Evolutionary conservation across 2,329 filamentous ascomycete genomes (phyloP).

Genomic region (Penicillium sp.): DNA sequence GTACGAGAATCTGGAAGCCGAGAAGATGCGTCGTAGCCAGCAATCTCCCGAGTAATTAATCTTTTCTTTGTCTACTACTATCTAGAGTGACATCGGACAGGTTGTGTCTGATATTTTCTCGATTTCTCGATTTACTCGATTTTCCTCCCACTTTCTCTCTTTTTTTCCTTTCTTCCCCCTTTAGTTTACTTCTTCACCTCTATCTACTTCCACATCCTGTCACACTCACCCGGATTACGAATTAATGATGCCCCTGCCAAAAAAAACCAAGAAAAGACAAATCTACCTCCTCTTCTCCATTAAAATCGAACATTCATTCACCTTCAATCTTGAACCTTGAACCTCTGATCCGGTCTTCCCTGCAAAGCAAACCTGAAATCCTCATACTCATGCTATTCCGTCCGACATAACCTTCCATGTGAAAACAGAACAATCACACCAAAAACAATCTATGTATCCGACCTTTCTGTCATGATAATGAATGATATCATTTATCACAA

Average conservation of each 20-base stretch:
- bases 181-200: conserved; percentile 1
- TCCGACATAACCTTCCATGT: background rate
- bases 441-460: background rate
- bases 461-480: background rate
- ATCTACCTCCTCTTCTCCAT: background rate
- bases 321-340: background rate
- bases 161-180: conserved; percentile 6
- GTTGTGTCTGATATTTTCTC: conserved; percentile 2
- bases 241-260: conserved; percentile 9
- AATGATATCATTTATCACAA: background rate
- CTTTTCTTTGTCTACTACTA: background rate
- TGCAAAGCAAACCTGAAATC: background rate
- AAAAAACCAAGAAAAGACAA: conserved; percentile 5
- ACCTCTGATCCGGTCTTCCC: background rate
- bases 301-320: background rate
- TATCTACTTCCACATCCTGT: conserved; percentile 2
- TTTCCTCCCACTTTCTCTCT: background rate
- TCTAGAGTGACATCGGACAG: background rate
- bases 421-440: background rate
- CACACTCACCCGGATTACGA: conserved; percentile 9
- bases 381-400: background rate
- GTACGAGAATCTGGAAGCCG: conserved; percentile 97
- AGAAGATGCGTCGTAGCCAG: conserved; percentile 97
- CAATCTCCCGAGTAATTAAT: conserved; percentile 53
- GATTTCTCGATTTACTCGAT: background rate